Conservation (phyloP, 805 yeast genomes). For the Candida insectorum region DNA sequence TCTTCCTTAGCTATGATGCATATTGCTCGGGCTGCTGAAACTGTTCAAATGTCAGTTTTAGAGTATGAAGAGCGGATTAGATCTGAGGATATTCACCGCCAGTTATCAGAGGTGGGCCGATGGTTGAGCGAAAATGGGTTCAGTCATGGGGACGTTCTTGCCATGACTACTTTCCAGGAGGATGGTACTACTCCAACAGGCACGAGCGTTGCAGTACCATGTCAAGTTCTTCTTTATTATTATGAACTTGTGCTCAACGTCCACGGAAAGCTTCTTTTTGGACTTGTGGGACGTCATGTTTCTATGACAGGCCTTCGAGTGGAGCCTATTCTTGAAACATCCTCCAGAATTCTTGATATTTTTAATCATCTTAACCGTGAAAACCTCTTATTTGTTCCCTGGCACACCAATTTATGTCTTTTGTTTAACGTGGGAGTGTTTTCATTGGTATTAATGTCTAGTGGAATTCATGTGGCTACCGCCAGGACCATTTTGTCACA, state of each 20-base stretch:
- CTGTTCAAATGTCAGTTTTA: slow-evolving; percentile 26
- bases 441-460: slow-evolving; percentile 39
- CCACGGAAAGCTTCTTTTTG: slow-evolving; percentile 33
- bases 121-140: slow-evolving; percentile 38
- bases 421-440: slow-evolving; percentile 44
- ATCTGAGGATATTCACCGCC: slow-evolving; percentile 29
- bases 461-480: slow-evolving; percentile 31
- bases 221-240: slow-evolving; percentile 38
- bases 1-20: slow-evolving; percentile 46
- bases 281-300: slow-evolving; percentile 29
- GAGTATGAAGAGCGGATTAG: slow-evolving; percentile 25
- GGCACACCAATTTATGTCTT: slow-evolving; percentile 48
- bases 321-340: slow-evolving; percentile 27
- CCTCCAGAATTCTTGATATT: slow-evolving; percentile 26
- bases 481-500: slow-evolving; percentile 22
- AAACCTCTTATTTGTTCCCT: slow-evolving; percentile 39
- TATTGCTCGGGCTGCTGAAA: slow-evolving; percentile 37
- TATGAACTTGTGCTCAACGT: slow-evolving; percentile 33
- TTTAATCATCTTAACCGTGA: slow-evolving; percentile 25
- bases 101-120: slow-evolving; percentile 21
- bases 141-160: no score
- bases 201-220: slow-evolving; percentile 22
- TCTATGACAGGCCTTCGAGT: slow-evolving; percentile 27
- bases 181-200: no score
- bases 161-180: no score